Base-by-base conservation (phyloP, 805 yeast species). In the Metschnikowia similis region DNA sequence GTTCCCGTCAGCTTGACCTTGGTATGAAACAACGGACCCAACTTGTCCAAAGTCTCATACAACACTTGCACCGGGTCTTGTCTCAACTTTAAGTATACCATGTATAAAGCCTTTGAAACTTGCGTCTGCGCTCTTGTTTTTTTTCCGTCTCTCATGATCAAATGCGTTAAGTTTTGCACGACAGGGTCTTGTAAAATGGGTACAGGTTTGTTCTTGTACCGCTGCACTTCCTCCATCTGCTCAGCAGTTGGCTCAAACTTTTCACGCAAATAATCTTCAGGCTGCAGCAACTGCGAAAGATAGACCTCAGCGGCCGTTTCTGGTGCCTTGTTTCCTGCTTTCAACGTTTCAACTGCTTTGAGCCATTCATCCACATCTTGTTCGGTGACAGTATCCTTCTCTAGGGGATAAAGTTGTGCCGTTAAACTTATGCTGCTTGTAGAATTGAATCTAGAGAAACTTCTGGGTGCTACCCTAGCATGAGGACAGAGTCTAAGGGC, bases 121-220 rank as follows among this genome's bases (percentile, higher is more conserved):
- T 78, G 75, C 58, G 79, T 84, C 63, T 84, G 85, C 0, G 98
- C 97, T 45, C 76, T 72, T 48, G 87, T 80, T 66, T 91, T 94
- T 66, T 84, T 84, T 39, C 99, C 99, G 64, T 89, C 84, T 63
- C 88, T 83, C 98, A 94, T 94, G 53, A 94, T 83, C 72, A 90
- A 76, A 64, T 90, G 90, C 48, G 88, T 84, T 62, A 94, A 81
- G 58, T 87, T 84, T 45, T 84, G 83, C 44, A 91, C 74, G 17
- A 84, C 80, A n/a, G 87, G 85, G 59, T 89, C 94, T 41, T 71
- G 69, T 55, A 76, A 74, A 28, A 72, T 61, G 28, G 96, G 96
- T 30, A 89, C 70, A 10, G 81, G 78, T 52, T 72, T 70, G 37
- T 66, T 72, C 51, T 76, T 70, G 45, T 85, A 69, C 10, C 64